phyloP scores from a whole-genome alignment of 441 rosid genomes.

The Erodium texanum region DNA sequence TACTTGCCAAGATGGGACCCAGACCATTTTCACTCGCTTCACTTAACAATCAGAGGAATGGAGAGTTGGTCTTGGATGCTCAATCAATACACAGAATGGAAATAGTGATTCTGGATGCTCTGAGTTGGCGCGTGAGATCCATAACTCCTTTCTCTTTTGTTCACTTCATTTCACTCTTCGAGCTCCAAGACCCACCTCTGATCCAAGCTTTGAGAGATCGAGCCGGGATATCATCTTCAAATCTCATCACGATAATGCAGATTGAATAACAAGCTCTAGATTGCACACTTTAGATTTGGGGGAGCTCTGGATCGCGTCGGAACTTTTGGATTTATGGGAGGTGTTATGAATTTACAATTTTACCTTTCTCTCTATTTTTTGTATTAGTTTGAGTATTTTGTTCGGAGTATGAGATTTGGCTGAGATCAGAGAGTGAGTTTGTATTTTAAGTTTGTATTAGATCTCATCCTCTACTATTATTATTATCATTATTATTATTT shows the following conservation, averaged over 20 bases:
- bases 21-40: constrained; percentile 23
- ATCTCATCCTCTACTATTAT: too few relatives aligned
- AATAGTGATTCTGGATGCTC: constrained; percentile 40
- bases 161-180: constrained; percentile 31
- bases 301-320: too few relatives aligned
- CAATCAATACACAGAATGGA: constrained; percentile 46
- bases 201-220: constrained; percentile 38
- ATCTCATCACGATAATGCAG: constrained; percentile 37
- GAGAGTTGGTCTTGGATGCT: constrained; percentile 31
- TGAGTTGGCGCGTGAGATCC: constrained; percentile 66
- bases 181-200: constrained; percentile 33
- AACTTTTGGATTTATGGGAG: too few relatives aligned
- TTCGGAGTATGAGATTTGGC: too few relatives aligned
- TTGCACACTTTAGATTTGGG: too few relatives aligned
- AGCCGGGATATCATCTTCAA: constrained; percentile 39
- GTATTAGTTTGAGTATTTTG: too few relatives aligned
- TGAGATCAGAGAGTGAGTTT: too few relatives aligned
- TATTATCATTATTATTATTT: too few relatives aligned
- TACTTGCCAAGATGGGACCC: constrained; percentile 53
- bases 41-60: constrained; percentile 28
- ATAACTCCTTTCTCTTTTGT: constrained; percentile 58
- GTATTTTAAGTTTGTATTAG: too few relatives aligned
- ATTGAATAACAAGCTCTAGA: too few relatives aligned
- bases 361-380: too few relatives aligned
- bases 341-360: too few relatives aligned